Percentiles rank a stretch among this genome's conserved stretches.
phyloP scores from a whole-genome alignment of 2,329 filamentous ascomycete genomes.

The Fusarium paranaense region DNA sequence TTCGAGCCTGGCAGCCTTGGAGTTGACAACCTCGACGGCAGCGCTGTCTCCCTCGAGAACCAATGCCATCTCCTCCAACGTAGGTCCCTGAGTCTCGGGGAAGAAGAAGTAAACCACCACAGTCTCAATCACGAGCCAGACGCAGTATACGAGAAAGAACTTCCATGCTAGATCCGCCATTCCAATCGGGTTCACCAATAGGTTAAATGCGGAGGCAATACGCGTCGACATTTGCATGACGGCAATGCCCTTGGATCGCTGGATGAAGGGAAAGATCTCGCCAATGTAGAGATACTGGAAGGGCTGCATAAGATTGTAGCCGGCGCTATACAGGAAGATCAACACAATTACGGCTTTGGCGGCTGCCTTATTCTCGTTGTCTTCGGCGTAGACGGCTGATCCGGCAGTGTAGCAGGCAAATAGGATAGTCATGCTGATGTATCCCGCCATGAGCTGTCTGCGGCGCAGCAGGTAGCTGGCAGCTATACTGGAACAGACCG shows the following conservation, averaged over 20 bases:
- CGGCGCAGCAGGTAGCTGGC: conserved; percentile 26
- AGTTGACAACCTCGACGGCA: neutral
- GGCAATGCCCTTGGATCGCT: conserved; percentile 13
- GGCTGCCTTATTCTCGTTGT: conserved; percentile 21
- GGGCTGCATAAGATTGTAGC: neutral
- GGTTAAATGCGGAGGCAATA: conserved; percentile 8
- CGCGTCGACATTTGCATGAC: conserved; percentile 11
- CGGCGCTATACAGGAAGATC: conserved; percentile 50
- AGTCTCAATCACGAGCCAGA: neutral
- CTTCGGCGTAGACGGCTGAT: neutral
- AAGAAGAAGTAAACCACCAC: conserved; percentile 12
- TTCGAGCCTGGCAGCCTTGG: neutral
- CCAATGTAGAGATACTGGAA: conserved; percentile 28
- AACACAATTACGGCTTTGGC: conserved; percentile 47
- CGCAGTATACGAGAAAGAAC: conserved; percentile 16
- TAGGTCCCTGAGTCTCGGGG: conserved; percentile 13
- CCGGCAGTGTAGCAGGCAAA: conserved; percentile 38
- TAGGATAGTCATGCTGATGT: conserved; percentile 37
- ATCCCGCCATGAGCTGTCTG: conserved; percentile 40
- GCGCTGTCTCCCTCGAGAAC: conserved; percentile 19
- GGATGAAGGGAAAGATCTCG: conserved; percentile 41
- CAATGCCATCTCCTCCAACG: conserved; percentile 17
- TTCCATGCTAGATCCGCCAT: conserved; percentile 10
- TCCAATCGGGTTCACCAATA: conserved; percentile 11
- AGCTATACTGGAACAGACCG: neutral